Base-by-base conservation (phyloP, 768 basidiomycete species). In the Pholiota microspora region DNA sequence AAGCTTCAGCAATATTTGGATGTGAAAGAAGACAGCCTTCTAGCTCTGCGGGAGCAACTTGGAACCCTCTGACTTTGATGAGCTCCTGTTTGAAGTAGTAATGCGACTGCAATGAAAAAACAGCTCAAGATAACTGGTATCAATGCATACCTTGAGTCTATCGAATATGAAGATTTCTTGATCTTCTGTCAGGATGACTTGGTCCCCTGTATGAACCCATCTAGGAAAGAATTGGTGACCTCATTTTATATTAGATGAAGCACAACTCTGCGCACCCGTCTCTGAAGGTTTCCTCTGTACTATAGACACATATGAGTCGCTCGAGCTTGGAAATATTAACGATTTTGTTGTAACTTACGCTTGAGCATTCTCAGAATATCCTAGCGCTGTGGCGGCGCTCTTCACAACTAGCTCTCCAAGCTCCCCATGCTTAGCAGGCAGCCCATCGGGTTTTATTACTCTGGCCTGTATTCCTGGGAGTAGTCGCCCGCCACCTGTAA, bases 171-270 rank as follows among this genome's bases (percentile, higher is more conserved):
- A 84, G 1, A 86, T 57, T 51, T 86, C 84, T 7, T 73, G 69
- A 42, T 79, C 72, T 45, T 76, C 67, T 25, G 73, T 74, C 42
- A 86, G 68, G 5, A 70, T 55, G 10, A 82, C 84, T 60, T 84
- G 77, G 57, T 86, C 85, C 1, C 85, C 86, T 1, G 87, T 87
- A 46, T 73, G 73, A 15, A 86, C 65, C 87, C 86, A 88, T 24
- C 81, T 82, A 54, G n/a, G 36, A 59, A n/a, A n/a, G n/a, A n/a
- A n/a, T n/a, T n/a, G n/a, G n/a, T n/a, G n/a, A n/a, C n/a, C n/a
- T n/a, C n/a, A n/a, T n/a, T n/a, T n/a, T n/a, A n/a, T n/a, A n/a
- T n/a, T n/a, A 16, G 13, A 49, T n/a, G 50, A 50, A 12, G 25
- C 29, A 25, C 12, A 29, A 8, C 23, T 2, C 16, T 21, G 57